A percentile compares a stretch with the other conserved stretches of the same genome.
Conservation (phyloP, 2,329 filamentous ascomycete genomes). For the Talaromyces sp. region DNA sequence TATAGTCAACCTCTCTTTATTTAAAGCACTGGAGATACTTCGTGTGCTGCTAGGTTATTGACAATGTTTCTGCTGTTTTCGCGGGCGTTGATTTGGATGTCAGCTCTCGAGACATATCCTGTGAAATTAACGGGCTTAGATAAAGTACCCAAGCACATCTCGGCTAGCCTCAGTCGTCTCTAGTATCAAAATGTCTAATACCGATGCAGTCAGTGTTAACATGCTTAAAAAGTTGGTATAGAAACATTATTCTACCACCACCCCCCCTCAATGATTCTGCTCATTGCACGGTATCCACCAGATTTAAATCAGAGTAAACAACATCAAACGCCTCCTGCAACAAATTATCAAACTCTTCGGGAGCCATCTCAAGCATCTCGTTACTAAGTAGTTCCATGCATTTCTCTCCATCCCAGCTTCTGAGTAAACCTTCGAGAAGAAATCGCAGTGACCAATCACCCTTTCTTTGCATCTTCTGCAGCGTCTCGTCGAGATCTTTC, state of each 20-base stretch:
- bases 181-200: no score
- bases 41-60: background rate
- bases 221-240: no score
- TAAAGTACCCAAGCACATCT: no score
- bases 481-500: constrained; percentile 4
- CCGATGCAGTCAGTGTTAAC: no score
- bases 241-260: no score
- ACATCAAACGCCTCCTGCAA: constrained; percentile 4
- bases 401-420: constrained; percentile 2
- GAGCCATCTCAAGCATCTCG: constrained; percentile 3
- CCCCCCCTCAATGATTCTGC: no score
- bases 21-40: background rate
- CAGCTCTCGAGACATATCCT: background rate
- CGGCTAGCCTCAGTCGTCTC: no score
- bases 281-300: background rate
- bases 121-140: no score
- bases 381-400: constrained; percentile 13
- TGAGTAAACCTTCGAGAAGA: background rate
- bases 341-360: background rate
- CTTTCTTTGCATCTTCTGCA: constrained; percentile 4
- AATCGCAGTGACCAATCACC: background rate
- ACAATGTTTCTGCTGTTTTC: background rate
- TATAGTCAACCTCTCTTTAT: no score
- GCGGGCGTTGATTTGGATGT: background rate
- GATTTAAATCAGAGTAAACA: constrained; percentile 2